These are phyloP conservation scores for Mycena belliarum DNA, from an alignment of 768 basidiomycete species.

Conservation along the genomic window DNA sequence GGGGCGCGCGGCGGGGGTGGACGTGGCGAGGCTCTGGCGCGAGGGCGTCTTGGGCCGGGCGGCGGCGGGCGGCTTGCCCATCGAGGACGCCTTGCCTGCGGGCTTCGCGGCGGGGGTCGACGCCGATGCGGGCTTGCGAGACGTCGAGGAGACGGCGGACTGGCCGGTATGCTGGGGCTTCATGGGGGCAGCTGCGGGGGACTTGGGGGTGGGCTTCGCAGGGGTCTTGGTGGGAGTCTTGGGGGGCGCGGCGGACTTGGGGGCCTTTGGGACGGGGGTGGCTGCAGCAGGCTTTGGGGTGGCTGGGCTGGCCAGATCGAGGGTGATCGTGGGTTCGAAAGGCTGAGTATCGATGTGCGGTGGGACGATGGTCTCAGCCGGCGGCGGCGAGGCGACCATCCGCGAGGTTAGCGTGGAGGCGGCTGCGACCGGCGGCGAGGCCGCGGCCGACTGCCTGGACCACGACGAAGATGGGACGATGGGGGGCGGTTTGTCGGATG, in stretches of 20 bases:
- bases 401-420: constrained; percentile 10
- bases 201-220: constrained; percentile 16
- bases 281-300: constrained; percentile 22
- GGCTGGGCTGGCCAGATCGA: constrained; percentile 26
- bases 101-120: neutral
- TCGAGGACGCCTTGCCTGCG: neutral
- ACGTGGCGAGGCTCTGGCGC: constrained; percentile 34
- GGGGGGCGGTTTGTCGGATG: constrained; percentile 32
- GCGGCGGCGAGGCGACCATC: constrained; percentile 15
- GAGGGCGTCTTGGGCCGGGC: constrained; percentile 32
- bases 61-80: constrained; percentile 18
- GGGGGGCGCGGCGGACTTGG: constrained; percentile 24
- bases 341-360: constrained; percentile 23
- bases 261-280: constrained; percentile 24
- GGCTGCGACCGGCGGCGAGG: constrained; percentile 20
- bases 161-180: constrained; percentile 35
- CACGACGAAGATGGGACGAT: constrained; percentile 39
- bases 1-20: constrained; percentile 38
- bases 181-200: constrained; percentile 26
- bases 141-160: constrained; percentile 34
- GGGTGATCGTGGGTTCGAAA: constrained; percentile 22
- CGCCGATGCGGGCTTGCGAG: constrained; percentile 22
- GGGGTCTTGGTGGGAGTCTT: constrained; percentile 18
- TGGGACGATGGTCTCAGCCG: constrained; percentile 14
- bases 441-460: constrained; percentile 25